These are phyloP conservation scores for Fusarium burgessii DNA, from an alignment of 2,329 filamentous ascomycete genomes.

Conservation along the genomic window DNA sequence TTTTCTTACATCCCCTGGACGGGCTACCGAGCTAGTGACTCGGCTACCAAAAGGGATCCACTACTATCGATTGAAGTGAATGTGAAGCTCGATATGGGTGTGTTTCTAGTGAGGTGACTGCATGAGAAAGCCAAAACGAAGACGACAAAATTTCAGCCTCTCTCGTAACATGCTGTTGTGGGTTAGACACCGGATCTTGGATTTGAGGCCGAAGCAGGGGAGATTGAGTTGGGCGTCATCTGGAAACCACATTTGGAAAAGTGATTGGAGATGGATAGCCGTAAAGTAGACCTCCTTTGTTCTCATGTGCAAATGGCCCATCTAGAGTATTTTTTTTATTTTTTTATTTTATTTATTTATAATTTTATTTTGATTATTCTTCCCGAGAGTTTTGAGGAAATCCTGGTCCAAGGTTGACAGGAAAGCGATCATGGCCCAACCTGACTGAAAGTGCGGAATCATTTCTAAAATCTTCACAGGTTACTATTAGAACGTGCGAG, in stretches of 20 bases:
- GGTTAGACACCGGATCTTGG: conserved; percentile 26
- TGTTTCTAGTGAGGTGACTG: conserved; percentile 4
- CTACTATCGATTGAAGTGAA: not conserved
- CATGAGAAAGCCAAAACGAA: conserved; percentile 9
- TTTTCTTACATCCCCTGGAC: too few species aligned
- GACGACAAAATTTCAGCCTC: conserved; percentile 32
- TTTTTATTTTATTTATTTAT: not conserved
- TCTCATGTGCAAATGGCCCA: not conserved
- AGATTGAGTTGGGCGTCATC: conserved; percentile 3
- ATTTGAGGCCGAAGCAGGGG: conserved; percentile 8
- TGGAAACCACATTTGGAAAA: conserved; percentile 11
- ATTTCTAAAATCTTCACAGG: not conserved
- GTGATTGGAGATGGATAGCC: not conserved
- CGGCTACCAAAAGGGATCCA: conserved; percentile 8
- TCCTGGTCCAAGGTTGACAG: not conserved
- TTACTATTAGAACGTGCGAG: not conserved
- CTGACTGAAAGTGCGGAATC: not conserved
- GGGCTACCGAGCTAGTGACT: conserved; percentile 10
- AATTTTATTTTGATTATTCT: not conserved
- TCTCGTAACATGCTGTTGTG: not conserved
- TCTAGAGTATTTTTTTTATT: too few species aligned
- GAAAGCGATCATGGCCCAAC: not conserved
- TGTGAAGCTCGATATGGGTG: not conserved
- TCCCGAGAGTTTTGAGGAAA: not conserved
- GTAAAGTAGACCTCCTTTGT: not conserved